phyloP scores from a whole-genome alignment of 129 eudicot species.

The Erigeron canadensis region DNA sequence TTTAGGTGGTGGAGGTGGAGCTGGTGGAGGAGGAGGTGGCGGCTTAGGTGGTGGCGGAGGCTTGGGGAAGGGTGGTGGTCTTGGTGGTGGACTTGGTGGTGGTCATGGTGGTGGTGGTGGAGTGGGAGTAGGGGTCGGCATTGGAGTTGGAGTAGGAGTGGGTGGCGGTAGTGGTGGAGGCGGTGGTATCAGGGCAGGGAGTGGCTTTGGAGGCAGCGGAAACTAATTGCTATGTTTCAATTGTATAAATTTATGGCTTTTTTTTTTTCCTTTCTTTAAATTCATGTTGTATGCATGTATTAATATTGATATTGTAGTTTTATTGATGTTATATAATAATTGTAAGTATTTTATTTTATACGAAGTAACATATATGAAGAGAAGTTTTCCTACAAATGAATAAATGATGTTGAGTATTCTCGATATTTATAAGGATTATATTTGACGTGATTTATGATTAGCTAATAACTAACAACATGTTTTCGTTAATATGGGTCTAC shows the following conservation, averaged over 20 bases:
- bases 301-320: too few relatives aligned
- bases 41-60: slow-evolving; percentile 9
- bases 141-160: slow-evolving; percentile 11
- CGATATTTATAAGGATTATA: too few relatives aligned
- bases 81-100: slow-evolving; percentile 4
- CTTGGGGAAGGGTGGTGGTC: neutral
- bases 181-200: slow-evolving; percentile 2
- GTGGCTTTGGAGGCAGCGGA: slow-evolving; percentile 9
- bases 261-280: too few relatives aligned
- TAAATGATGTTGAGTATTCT: too few relatives aligned
- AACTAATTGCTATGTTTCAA: neutral
- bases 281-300: neutral
- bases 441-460: too few relatives aligned
- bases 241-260: neutral
- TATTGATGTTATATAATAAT: too few relatives aligned
- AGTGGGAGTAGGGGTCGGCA: slow-evolving; percentile 4
- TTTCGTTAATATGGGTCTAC: too few relatives aligned
- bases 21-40: slow-evolving; percentile 3
- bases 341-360: too few relatives aligned
- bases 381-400: too few relatives aligned
- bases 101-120: slow-evolving; percentile 12
- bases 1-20: slow-evolving; percentile 10
- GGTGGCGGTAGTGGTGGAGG: slow-evolving; percentile 1
- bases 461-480: too few relatives aligned
- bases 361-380: too few relatives aligned